Evolutionary conservation across 129 eudicot genomes (phyloP).

Genomic region (Chrysanthemum lavandulifolium): DNA sequence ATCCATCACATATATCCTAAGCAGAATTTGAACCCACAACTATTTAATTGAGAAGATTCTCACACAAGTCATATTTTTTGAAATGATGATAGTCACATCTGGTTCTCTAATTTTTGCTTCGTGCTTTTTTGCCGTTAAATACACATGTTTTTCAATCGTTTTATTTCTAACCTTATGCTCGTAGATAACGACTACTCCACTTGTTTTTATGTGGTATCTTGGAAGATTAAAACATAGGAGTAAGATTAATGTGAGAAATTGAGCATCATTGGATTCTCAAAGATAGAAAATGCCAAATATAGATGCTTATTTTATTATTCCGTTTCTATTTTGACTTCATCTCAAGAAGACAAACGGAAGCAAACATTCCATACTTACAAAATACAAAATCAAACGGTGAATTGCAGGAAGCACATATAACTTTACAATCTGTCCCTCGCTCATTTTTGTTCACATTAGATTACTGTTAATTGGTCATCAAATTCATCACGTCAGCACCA

Average conservation of each 20-base stretch:
- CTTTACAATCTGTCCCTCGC: no score
- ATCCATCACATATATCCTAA: no score
- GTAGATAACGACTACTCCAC: not conserved
- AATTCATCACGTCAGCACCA: no score
- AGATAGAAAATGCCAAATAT: slow-evolving; percentile 24
- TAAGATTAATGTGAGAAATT: not conserved
- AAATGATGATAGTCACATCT: no score
- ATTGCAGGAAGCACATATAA: no score
- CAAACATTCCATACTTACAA: slow-evolving; percentile 12
- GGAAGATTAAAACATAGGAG: no score
- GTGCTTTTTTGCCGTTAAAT: not conserved
- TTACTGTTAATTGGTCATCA: no score
- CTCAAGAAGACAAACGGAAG: slow-evolving; percentile 24
- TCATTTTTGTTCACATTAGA: no score
- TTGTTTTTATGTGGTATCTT: not conserved
- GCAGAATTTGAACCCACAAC: no score
- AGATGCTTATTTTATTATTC: slow-evolving; percentile 24
- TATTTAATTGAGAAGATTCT: no score
- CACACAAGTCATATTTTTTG: no score
- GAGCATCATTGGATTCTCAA: slow-evolving; percentile 16
- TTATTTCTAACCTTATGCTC: not conserved
- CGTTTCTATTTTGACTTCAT: slow-evolving; percentile 27
- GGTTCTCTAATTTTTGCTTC: not conserved
- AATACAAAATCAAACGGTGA: no score
- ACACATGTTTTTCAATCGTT: not conserved